A percentile compares a stretch with the other conserved stretches of the same genome.
Conservation (phyloP, 2,329 filamentous ascomycete species). For the Xylaria arbuscula region DNA sequence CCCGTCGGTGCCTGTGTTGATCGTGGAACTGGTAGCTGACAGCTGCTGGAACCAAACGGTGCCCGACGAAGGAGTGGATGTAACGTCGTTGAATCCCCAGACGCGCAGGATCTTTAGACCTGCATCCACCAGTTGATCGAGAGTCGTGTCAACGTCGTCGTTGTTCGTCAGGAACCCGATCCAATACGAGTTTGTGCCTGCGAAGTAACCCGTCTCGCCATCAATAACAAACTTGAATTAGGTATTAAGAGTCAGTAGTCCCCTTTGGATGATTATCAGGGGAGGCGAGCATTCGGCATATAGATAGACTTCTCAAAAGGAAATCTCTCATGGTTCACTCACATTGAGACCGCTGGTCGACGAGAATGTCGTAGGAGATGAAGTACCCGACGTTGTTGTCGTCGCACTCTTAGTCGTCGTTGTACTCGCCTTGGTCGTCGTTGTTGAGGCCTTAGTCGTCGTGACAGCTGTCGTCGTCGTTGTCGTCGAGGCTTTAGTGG, state of each 20-base stretch:
- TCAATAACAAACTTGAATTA: slow-evolving; percentile 53
- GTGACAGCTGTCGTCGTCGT: slow-evolving; percentile 11
- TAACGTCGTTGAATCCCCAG: slow-evolving; percentile 72
- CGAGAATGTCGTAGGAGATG: slow-evolving; percentile 28
- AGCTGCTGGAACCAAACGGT: slow-evolving; percentile 66
- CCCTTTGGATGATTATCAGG: slow-evolving; percentile 12
- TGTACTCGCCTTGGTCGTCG: slow-evolving; percentile 1
- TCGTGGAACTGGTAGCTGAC: slow-evolving; percentile 61
- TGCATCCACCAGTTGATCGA: slow-evolving; percentile 60
- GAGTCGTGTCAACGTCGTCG: slow-evolving; percentile 64
- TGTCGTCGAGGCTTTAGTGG: slow-evolving; percentile 23
- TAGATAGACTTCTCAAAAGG: slow-evolving; percentile 27
- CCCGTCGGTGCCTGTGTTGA: slow-evolving; percentile 72
- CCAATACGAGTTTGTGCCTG: slow-evolving; percentile 66
- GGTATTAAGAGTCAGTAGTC: background rate
- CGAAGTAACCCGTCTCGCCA: slow-evolving; percentile 58
- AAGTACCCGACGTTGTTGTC: slow-evolving; percentile 9
- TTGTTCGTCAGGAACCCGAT: slow-evolving; percentile 62
- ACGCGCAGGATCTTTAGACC: slow-evolving; percentile 69
- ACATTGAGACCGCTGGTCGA: slow-evolving; percentile 32
- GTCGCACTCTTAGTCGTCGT: slow-evolving; percentile 14
- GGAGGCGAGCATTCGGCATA: slow-evolving; percentile 37
- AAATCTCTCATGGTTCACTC: slow-evolving; percentile 21
- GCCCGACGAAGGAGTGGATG: slow-evolving; percentile 49
- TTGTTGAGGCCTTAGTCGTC: slow-evolving; percentile 28